These are phyloP conservation scores for Sphagnum tenellum DNA, from an alignment of 225 moss, liverwort and hornwort species.

Conservation along the genomic window DNA sequence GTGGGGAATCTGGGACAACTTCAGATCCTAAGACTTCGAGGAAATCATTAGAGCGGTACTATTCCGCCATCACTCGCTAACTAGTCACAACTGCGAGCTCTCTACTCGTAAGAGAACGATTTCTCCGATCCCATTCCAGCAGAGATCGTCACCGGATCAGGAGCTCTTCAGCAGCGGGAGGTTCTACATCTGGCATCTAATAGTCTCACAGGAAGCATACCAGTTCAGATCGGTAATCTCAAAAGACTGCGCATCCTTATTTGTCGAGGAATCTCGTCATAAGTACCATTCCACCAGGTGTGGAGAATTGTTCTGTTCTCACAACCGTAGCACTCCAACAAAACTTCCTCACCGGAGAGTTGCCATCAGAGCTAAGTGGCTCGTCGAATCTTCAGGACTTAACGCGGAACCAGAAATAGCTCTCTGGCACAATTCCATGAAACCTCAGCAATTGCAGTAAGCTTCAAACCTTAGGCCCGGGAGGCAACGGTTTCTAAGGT, in stretches of 20 bases:
- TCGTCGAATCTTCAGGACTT: constrained; percentile 14
- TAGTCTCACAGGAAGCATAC: constrained; percentile 30
- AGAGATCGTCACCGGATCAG: constrained; percentile 12
- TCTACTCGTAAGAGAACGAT: constrained; percentile 16
- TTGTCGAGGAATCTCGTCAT: constrained; percentile 20
- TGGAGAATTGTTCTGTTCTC: constrained; percentile 18
- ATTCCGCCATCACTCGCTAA: constrained; percentile 24
- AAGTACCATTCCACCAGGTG: constrained; percentile 15
- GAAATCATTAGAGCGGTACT: constrained; percentile 23
- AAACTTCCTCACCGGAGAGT: constrained; percentile 18
- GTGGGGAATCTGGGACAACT: constrained; percentile 29
- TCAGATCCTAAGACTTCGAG: constrained; percentile 16
- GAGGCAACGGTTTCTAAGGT: constrained; percentile 41
- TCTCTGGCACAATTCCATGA: constrained; percentile 19
- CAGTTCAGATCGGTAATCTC: constrained; percentile 31
- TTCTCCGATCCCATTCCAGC: constrained; percentile 20
- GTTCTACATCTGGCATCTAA: constrained; percentile 38
- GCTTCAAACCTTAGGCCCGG: constrained; percentile 31
- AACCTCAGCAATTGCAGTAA: constrained; percentile 15
- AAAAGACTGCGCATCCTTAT: constrained; percentile 20
- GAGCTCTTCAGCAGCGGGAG: constrained; percentile 9
- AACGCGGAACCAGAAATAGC: constrained; percentile 15
- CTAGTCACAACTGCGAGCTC: constrained; percentile 10
- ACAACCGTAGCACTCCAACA: constrained; percentile 19
- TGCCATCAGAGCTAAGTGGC: constrained; percentile 19